Evolutionary conservation across 2,329 filamentous ascomycete species (phyloP), one percentile per base, ranked within the genome.

Genomic region (Cytospora mali): DNA sequence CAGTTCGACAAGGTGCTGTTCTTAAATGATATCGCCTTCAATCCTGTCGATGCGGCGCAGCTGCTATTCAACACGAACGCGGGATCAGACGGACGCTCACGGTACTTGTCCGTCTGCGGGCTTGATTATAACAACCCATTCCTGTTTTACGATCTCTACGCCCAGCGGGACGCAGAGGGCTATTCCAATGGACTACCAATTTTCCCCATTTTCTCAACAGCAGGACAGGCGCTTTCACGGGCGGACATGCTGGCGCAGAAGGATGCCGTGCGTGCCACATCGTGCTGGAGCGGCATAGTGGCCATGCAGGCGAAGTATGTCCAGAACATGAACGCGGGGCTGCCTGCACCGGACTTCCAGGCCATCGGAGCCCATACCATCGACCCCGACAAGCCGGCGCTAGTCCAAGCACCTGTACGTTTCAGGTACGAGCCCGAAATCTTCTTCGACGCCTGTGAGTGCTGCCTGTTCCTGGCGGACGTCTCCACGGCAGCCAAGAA

Each of bases 271-370:
- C 82, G 86, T 10, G 89, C 92, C 1, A 84, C 83, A 68, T 88
- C 61, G 23, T 66, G 90, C 75, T 93, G 90, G 90, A 88, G 89
- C 58, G 90, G 90, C 25, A 92, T 92, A 84, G 87, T 86, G 2
- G 85, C 85, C 2, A 88, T 88, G 74, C 82, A 88, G 70, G 86
- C 84, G 1, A 75, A 76, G 53, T 86, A 83, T 73, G 84, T 89
- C 53, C 84, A 87, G 68, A 75, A 79, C 66, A 50, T 71, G 50
- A 68, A 72, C 49, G 57, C 59, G 18, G 65, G 67, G 14, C 68
- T 77, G 31, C 75, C 76, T 10, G 61, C 64, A 6, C 71, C 73
- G 1, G 67, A 72, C 49, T 78, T 76, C 64, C 73, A 73, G 55
- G 69, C 70, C 27, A 69, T 75, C 13, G 71, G 69, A 18, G 68